phyloP scores from a whole-genome alignment of 345 rosid genomes.

The Linum tenue region DNA sequence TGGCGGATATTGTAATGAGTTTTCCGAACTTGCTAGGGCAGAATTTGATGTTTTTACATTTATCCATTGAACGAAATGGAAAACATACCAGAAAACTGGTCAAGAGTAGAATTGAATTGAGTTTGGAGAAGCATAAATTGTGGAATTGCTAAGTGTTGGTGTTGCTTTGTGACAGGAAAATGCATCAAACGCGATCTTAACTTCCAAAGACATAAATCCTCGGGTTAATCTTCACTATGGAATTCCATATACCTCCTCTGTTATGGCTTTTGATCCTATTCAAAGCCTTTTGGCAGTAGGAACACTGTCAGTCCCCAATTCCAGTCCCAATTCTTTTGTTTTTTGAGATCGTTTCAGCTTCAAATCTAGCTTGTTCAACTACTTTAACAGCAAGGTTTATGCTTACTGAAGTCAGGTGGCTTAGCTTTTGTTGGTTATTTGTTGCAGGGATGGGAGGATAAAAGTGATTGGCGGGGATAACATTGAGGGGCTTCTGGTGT shows the following conservation, averaged over 20 bases:
- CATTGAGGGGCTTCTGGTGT: constrained; percentile 21
- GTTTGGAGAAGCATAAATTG: too few species aligned
- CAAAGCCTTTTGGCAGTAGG: constrained; percentile 24
- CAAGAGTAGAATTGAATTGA: background rate
- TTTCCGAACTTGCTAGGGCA: background rate
- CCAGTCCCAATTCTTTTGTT: background rate
- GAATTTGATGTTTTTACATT: background rate
- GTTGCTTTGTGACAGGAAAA: constrained; percentile 2
- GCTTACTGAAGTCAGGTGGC: background rate
- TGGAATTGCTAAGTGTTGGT: background rate
- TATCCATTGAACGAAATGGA: too few species aligned
- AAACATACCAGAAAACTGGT: background rate
- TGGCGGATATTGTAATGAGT: background rate
- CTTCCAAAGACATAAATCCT: constrained; percentile 13
- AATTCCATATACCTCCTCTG: constrained; percentile 21
- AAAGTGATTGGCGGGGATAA: constrained; percentile 22
- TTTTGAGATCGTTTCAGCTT: background rate
- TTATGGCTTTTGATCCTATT: constrained; percentile 23
- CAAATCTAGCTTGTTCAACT: background rate
- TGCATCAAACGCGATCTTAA: constrained; percentile 3
- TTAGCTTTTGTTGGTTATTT: background rate
- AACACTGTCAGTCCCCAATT: constrained; percentile 20
- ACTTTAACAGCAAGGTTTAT: too few species aligned
- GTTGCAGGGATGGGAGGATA: constrained; percentile 23
- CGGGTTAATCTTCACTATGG: constrained; percentile 20